Conservation (phyloP, 2,329 filamentous ascomycete species). For the Aspergillus eucalypticola region DNA sequence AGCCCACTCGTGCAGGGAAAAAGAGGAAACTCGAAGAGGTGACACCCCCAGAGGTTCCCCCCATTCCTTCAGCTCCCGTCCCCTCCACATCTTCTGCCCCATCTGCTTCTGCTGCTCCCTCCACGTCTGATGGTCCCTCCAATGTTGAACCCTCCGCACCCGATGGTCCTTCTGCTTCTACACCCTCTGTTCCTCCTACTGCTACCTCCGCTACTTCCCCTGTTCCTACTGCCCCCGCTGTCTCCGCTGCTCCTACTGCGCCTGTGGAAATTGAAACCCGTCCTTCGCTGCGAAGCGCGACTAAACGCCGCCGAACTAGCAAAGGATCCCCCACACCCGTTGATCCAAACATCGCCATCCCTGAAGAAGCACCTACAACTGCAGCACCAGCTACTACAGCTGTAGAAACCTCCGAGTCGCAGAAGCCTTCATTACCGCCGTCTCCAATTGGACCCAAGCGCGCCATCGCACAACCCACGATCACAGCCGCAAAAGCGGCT, state of each 20-base stretch:
- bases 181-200: not conserved
- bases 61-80: not conserved
- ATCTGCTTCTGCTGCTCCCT: not conserved
- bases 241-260: not conserved
- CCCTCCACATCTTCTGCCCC: not conserved
- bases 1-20: conserved; percentile 24
- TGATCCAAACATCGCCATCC: conserved; percentile 33
- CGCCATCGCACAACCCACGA: conserved; percentile 18
- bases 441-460: conserved; percentile 29
- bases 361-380: conserved; percentile 45
- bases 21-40: conserved; percentile 60
- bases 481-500: conserved; percentile 1
- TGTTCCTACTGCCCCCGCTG: not conserved
- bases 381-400: conserved; percentile 38
- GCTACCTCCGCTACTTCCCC: not conserved
- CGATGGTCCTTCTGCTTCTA: not conserved
- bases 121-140: not conserved
- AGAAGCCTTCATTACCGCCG: conserved; percentile 23
- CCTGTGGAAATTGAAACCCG: conserved; percentile 25
- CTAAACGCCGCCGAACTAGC: conserved; percentile 43
- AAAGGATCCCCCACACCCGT: conserved; percentile 31
- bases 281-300: conserved; percentile 30
- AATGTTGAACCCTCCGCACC: not conserved
- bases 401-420: conserved; percentile 22
- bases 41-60: conserved; percentile 30